phyloP scores from a whole-genome alignment of 257 asterid genomes.

The Ehretia macrophylla region DNA sequence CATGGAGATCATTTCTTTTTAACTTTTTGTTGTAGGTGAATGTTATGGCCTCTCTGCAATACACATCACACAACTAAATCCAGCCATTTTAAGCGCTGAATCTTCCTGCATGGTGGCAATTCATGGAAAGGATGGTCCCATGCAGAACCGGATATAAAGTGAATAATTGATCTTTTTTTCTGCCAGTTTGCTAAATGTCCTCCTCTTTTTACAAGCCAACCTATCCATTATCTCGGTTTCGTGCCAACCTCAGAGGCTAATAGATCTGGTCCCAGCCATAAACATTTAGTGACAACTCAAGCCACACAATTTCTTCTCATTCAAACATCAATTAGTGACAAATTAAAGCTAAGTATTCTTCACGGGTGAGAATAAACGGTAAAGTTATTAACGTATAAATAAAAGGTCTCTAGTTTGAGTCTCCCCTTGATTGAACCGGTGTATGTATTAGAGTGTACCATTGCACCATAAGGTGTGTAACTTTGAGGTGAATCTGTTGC shows the following conservation, averaged over 20 bases:
- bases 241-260: constrained; percentile 7
- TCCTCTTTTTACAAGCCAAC: constrained; percentile 2
- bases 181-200: background rate
- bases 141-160: background rate
- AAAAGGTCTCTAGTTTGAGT: no score
- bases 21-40: background rate
- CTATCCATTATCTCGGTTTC: background rate
- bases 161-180: background rate
- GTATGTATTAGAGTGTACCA: no score
- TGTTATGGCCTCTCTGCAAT: background rate
- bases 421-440: no score
- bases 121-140: constrained; percentile 10
- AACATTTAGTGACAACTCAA: constrained; percentile 20
- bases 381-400: no score
- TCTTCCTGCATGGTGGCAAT: background rate
- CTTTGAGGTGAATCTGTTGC: no score
- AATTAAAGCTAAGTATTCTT: background rate
- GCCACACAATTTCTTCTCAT: constrained; percentile 3
- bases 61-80: background rate
- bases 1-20: no score
- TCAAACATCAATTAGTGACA: background rate
- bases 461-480: no score
- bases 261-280: constrained; percentile 5
- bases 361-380: no score
- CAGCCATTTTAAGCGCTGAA: background rate